Conservation (phyloP, 495 filamentous ascomycete genomes). For the Corynascus novoguineensis region DNA sequence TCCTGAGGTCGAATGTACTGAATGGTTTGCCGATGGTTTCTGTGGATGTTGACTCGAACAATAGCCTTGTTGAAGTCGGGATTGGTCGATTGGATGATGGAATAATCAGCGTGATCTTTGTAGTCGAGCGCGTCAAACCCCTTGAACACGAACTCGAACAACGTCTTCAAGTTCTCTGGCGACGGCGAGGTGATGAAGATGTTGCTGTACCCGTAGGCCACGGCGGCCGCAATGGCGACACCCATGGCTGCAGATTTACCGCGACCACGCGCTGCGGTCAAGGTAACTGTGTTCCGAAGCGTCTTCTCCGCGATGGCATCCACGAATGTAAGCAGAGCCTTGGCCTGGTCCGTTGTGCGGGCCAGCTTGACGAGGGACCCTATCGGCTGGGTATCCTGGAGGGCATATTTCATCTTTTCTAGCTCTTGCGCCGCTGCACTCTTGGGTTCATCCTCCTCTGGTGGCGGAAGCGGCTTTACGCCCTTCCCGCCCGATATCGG, state of each 20-base stretch:
- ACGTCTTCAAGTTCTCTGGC: slow-evolving; percentile 95
- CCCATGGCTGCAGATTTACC: slow-evolving; percentile 96
- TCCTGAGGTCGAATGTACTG: slow-evolving; percentile 98
- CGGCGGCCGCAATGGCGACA: slow-evolving; percentile 86
- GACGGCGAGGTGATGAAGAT: slow-evolving; percentile 99
- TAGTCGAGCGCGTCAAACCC: slow-evolving; percentile 93
- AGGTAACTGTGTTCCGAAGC: slow-evolving; percentile 81
- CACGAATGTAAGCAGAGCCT: slow-evolving; percentile 88
- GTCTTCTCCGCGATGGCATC: slow-evolving; percentile 97
- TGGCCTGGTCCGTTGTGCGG: slow-evolving; percentile 90
- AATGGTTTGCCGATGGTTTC: slow-evolving; percentile 94
- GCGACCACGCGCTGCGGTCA: slow-evolving; percentile 90
- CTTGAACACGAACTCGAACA: slow-evolving; percentile 98
- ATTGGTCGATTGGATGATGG: slow-evolving; percentile 96
- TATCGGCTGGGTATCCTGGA: slow-evolving; percentile 79
- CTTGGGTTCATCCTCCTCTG: slow-evolving; percentile 59
- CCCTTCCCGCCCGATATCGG: slow-evolving; percentile 94
- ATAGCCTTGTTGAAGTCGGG: slow-evolving; percentile 99
- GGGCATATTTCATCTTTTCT: slow-evolving; percentile 77
- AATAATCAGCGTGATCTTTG: slow-evolving; percentile 92
- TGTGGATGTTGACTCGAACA: slow-evolving; percentile 91
- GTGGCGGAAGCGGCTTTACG: slow-evolving; percentile 77
- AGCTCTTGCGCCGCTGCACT: slow-evolving; percentile 68
- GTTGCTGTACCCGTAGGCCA: slow-evolving; percentile 96
- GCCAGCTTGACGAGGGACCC: slow-evolving; percentile 78